phyloP scores from a whole-genome alignment of 1,139 yeast species.

The Dujonia santamariae region DNA sequence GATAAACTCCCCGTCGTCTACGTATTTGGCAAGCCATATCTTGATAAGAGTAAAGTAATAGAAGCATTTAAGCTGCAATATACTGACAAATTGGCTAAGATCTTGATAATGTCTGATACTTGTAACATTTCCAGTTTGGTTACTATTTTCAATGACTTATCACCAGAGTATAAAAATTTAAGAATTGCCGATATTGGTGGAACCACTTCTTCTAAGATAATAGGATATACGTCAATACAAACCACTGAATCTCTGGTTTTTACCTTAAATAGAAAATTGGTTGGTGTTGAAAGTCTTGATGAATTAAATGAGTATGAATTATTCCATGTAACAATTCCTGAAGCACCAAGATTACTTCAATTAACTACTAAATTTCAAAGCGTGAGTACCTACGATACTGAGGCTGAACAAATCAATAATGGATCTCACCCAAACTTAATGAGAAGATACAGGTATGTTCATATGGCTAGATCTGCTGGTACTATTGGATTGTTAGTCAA shows the following conservation, averaged over 20 bases:
- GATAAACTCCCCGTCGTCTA: slow-evolving; percentile 70
- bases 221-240: slow-evolving; percentile 35
- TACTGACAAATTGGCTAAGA: slow-evolving; percentile 27
- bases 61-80: slow-evolving; percentile 30
- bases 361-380: slow-evolving; percentile 66
- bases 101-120: slow-evolving; percentile 68
- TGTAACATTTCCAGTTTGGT: slow-evolving; percentile 48
- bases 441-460: slow-evolving; percentile 83
- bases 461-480: slow-evolving; percentile 84
- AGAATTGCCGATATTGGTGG: slow-evolving; percentile 48
- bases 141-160: slow-evolving; percentile 30
- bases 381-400: slow-evolving; percentile 48
- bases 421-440: slow-evolving; percentile 78
- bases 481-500: slow-evolving; percentile 90
- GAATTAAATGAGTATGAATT: slow-evolving; percentile 42
- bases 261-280: slow-evolving; percentile 25
- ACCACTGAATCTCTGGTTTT: slow-evolving; percentile 3
- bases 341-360: slow-evolving; percentile 73
- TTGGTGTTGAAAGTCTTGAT: slow-evolving; percentile 17
- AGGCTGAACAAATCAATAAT: slow-evolving; percentile 21
- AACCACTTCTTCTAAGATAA: slow-evolving; percentile 22
- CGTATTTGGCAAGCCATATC: slow-evolving; percentile 66
- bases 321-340: slow-evolving; percentile 72
- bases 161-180: slow-evolving; percentile 35
- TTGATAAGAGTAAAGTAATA: slow-evolving; percentile 35